phyloP scores from a whole-genome alignment of 345 rosid genomes.

The thale cress (Arabidopsis thaliana) region TAIR10.1 NC_003076.8:20814501-20815000 shows the following conservation, averaged over 20 bases:
- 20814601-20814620: slow-evolving; percentile 17
- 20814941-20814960: slow-evolving; percentile 76
- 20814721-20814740: slow-evolving; percentile 94
- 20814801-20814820: slow-evolving; percentile 25
- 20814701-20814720: slow-evolving; percentile 85
- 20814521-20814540: slow-evolving; percentile 84
- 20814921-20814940: slow-evolving; percentile 83
- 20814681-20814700: slow-evolving; percentile 67
- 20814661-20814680: slow-evolving; percentile 80
- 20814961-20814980: slow-evolving; percentile 97
- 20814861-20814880: slow-evolving; percentile 53
- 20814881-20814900: slow-evolving; percentile 69
- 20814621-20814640: not conserved
- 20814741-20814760: slow-evolving; percentile 79
- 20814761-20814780: slow-evolving; percentile 84
- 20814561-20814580: slow-evolving; percentile 63
- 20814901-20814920: slow-evolving; percentile 59
- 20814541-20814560: slow-evolving; percentile 75
- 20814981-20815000: slow-evolving; percentile 94
- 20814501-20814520: slow-evolving; percentile 89
- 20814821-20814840: slow-evolving; percentile 14
- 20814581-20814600: slow-evolving; percentile 76
- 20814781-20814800: slow-evolving; percentile 54
- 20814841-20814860: slow-evolving; percentile 28
- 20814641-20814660: slow-evolving; percentile 31